Conservation (phyloP, 805 yeast species). For the Suhomyces pyralidae region DNA sequence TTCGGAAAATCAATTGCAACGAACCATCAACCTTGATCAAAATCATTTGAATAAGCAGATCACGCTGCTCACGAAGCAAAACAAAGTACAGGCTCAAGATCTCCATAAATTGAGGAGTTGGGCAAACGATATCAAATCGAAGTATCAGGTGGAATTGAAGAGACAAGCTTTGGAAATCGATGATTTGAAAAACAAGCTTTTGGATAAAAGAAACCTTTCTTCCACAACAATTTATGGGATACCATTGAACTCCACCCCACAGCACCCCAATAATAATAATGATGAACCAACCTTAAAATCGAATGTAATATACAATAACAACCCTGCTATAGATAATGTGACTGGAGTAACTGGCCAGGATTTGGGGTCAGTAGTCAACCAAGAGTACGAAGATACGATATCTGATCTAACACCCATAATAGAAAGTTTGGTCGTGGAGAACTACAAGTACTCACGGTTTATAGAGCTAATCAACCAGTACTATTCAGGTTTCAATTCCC, state of each 20-base stretch:
- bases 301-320: slow-evolving; percentile 28
- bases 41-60: slow-evolving; percentile 13
- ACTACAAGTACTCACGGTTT: slow-evolving; percentile 33
- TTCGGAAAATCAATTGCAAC: slow-evolving; percentile 17
- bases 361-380: slow-evolving; percentile 5
- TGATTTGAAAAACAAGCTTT: slow-evolving; percentile 30
- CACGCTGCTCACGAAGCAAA: slow-evolving; percentile 16
- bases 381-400: slow-evolving; percentile 32
- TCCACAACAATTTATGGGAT: slow-evolving; percentile 26
- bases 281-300: slow-evolving; percentile 15
- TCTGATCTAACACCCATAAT: slow-evolving; percentile 33
- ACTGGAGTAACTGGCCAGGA: slow-evolving; percentile 5
- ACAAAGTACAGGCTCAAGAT: slow-evolving; percentile 29
- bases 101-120: slow-evolving; percentile 25
- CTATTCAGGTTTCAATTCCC: slow-evolving; percentile 23
- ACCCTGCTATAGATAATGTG: slow-evolving; percentile 28
- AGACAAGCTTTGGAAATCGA: slow-evolving; percentile 31
- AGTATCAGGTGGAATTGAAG: slow-evolving; percentile 35
- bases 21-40: slow-evolving; percentile 16
- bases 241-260: slow-evolving; percentile 10
- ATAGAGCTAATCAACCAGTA: slow-evolving; percentile 27
- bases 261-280: background rate
- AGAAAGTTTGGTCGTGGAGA: slow-evolving; percentile 35
- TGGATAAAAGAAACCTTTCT: slow-evolving; percentile 32
- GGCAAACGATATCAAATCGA: slow-evolving; percentile 28